These are phyloP conservation scores for Benincasa hispida DNA, from an alignment of 306 rosid species.

Conservation along the genomic window DNA sequence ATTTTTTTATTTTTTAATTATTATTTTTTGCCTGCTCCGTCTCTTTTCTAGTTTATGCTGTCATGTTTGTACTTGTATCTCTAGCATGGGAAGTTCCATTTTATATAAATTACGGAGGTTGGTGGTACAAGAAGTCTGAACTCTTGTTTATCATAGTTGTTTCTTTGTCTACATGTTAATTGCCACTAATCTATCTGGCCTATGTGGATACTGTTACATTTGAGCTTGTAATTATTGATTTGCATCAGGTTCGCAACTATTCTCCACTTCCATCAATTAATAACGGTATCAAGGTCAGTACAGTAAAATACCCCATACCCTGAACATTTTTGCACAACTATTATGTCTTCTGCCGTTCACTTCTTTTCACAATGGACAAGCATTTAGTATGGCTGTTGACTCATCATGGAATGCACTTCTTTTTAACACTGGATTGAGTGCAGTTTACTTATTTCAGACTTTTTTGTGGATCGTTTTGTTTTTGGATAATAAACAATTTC, in stretches of 20 bases:
- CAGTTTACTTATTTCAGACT: not conserved
- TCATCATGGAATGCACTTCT: not conserved
- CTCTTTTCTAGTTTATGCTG: not conserved
- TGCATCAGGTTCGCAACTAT: slow-evolving; percentile 83
- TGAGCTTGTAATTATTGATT: not conserved
- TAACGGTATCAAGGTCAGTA: slow-evolving; percentile 94
- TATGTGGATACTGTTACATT: not conserved
- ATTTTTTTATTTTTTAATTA: too few relatives aligned
- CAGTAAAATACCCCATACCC: not conserved
- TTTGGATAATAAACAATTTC: too few relatives aligned
- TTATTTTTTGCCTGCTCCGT: not conserved
- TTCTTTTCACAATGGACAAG: not conserved
- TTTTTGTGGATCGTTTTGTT: not conserved
- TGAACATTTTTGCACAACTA: not conserved
- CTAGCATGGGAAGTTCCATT: not conserved
- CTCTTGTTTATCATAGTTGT: not conserved
- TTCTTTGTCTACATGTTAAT: not conserved
- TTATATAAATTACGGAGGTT: not conserved
- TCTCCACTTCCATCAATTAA: slow-evolving; percentile 74
- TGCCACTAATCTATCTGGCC: not conserved
- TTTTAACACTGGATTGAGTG: not conserved
- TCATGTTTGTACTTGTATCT: not conserved
- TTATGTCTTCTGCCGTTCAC: not conserved
- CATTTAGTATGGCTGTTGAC: not conserved
- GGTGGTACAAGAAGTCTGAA: not conserved